These are phyloP conservation scores for Shiraia sp. DNA, from an alignment of 2,329 filamentous ascomycete genomes.

Conservation along the genomic window DNA sequence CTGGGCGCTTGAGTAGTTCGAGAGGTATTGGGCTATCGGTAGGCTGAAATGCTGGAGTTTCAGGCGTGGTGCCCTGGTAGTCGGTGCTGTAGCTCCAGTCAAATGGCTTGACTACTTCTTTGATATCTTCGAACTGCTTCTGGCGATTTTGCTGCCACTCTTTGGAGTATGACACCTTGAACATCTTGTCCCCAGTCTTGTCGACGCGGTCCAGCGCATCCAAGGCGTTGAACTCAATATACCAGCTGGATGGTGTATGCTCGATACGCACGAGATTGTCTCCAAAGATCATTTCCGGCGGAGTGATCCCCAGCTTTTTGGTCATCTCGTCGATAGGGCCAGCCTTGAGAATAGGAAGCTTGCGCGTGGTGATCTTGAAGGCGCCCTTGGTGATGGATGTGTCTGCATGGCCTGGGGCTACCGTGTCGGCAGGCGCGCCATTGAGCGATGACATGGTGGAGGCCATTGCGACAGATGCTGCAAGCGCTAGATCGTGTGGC, in stretches of 20 bases:
- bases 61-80: conserved; percentile 72
- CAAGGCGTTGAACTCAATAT: conserved; percentile 78
- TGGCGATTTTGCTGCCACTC: conserved; percentile 80
- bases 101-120: conserved; percentile 92
- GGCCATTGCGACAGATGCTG: not conserved
- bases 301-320: conserved; percentile 76
- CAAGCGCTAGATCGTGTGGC: conserved; percentile 14
- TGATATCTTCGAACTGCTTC: conserved; percentile 82
- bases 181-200: conserved; percentile 88
- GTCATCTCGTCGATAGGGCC: conserved; percentile 87
- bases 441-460: conserved; percentile 32
- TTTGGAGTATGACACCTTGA: conserved; percentile 89
- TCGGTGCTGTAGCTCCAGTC: conserved; percentile 97
- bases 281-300: conserved; percentile 99
- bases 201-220: conserved; percentile 90
- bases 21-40: conserved; percentile 71
- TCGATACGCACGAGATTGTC: conserved; percentile 82
- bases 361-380: conserved; percentile 80
- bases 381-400: conserved; percentile 47
- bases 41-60: conserved; percentile 45
- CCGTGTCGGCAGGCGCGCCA: conserved; percentile 38
- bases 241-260: conserved; percentile 77
- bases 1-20: conserved; percentile 81
- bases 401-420: conserved; percentile 38
- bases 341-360: conserved; percentile 92